Evolutionary conservation across 768 basidiomycete species (phyloP).

Genomic region (Gelatoporia subvermispora): DNA sequence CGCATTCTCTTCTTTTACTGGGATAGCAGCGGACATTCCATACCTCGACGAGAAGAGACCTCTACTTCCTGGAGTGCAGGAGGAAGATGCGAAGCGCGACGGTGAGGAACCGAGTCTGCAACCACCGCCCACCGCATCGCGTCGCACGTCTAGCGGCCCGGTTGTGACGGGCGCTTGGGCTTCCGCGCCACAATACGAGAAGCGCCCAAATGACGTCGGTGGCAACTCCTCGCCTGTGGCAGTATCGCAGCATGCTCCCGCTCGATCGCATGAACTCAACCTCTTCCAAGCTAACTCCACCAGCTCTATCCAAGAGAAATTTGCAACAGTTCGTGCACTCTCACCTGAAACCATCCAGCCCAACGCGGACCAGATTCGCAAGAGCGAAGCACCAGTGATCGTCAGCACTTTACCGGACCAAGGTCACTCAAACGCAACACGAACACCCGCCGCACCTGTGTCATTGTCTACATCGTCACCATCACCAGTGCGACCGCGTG

Average conservation of each 20-base stretch:
- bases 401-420: constrained; percentile 41
- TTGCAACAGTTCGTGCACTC: constrained; percentile 37
- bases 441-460: neutral
- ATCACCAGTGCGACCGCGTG: neutral
- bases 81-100: constrained; percentile 26
- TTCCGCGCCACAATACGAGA: constrained; percentile 48
- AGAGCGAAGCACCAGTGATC: constrained; percentile 63
- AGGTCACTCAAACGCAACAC: neutral
- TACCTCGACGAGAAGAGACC: constrained; percentile 53
- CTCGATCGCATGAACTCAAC: too few relatives aligned
- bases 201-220: constrained; percentile 18
- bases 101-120: neutral
- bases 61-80: constrained; percentile 8
- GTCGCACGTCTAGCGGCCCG: constrained; percentile 24
- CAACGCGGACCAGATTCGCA: constrained; percentile 39
- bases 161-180: constrained; percentile 54
- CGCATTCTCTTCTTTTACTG: constrained; percentile 45
- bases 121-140: constrained; percentile 12
- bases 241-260: too few relatives aligned
- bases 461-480: constrained; percentile 4
- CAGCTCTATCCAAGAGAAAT: neutral
- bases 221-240: neutral
- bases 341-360: constrained; percentile 48
- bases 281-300: too few relatives aligned
- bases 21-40: constrained; percentile 45